These are phyloP conservation scores for Leptographium lundbergii DNA, from an alignment of 2,329 filamentous ascomycete species.

Conservation along the genomic window DNA sequence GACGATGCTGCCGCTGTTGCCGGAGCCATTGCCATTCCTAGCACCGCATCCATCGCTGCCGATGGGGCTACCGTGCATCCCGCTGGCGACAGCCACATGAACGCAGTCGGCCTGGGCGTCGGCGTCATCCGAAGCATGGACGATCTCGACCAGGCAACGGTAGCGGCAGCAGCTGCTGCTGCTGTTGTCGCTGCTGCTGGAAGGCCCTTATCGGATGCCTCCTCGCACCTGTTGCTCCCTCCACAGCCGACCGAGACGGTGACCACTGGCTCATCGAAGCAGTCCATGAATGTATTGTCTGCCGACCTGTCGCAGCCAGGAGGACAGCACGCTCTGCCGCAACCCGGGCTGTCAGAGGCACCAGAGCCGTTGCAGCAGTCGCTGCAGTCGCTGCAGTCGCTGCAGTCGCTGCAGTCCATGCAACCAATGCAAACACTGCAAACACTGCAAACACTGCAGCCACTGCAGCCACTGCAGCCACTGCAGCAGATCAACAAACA, in stretches of 20 bases:
- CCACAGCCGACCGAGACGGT: background rate
- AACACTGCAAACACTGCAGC: background rate
- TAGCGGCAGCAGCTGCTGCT: background rate
- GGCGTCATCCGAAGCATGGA: background rate
- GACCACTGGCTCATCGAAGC: background rate
- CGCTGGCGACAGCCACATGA: background rate
- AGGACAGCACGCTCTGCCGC: background rate
- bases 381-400: background rate
- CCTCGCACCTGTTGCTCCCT: background rate
- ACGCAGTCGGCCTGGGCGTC: background rate
- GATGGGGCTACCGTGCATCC: background rate
- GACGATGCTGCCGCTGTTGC: background rate
- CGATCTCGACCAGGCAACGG: background rate
- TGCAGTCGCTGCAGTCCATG: background rate
- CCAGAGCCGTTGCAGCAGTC: background rate
- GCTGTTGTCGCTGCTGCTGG: background rate
- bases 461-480: background rate
- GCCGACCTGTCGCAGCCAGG: background rate
- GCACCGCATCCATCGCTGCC: background rate
- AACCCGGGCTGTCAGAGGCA: background rate
- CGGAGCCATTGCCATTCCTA: background rate
- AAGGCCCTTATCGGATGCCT: background rate
- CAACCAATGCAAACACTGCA: background rate
- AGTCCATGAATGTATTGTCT: background rate
- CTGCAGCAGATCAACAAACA: background rate